Evolutionary conservation across 768 basidiomycete genomes (phyloP).

Genomic region (Trametes punicea): DNA sequence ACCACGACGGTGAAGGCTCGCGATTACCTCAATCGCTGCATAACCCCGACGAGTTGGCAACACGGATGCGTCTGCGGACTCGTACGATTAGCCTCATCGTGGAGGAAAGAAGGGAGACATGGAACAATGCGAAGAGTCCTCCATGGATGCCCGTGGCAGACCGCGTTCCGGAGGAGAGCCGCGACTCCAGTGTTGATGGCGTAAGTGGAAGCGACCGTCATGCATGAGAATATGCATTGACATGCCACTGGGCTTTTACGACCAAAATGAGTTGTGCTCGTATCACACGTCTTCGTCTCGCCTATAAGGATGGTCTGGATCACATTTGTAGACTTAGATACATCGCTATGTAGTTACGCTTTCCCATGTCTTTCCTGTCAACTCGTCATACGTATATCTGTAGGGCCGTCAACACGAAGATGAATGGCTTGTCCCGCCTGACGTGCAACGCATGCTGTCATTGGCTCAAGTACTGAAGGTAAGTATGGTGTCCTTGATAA

Average conservation of each 20-base stretch:
- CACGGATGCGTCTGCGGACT: constrained; percentile 10
- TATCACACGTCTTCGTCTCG: neutral
- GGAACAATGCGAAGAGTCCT: neutral
- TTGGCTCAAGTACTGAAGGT: constrained; percentile 73
- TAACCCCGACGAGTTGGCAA: constrained; percentile 6
- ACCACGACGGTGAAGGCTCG: neutral
- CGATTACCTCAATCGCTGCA: neutral
- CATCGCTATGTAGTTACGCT: neutral
- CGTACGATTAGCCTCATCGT: constrained; percentile 16
- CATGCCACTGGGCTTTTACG: neutral
- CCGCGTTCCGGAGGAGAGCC: constrained; percentile 1
- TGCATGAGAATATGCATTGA: constrained; percentile 6
- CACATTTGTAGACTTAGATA: neutral
- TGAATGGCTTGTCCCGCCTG: too few relatives aligned
- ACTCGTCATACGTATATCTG: too few relatives aligned
- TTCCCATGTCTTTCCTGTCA: too few relatives aligned
- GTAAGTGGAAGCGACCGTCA: neutral
- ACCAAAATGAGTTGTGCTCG: constrained; percentile 5
- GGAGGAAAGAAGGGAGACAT: constrained; percentile 9
- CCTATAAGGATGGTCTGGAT: neutral
- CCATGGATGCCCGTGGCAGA: neutral
- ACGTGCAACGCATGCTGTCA: too few relatives aligned
- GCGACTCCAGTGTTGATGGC: neutral
- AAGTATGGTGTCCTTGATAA: constrained; percentile 76
- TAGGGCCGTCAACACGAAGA: too few relatives aligned